These are phyloP conservation scores for Botrytis paeoniae DNA, from an alignment of 2,329 filamentous ascomycete genomes.

Conservation along the genomic window DNA sequence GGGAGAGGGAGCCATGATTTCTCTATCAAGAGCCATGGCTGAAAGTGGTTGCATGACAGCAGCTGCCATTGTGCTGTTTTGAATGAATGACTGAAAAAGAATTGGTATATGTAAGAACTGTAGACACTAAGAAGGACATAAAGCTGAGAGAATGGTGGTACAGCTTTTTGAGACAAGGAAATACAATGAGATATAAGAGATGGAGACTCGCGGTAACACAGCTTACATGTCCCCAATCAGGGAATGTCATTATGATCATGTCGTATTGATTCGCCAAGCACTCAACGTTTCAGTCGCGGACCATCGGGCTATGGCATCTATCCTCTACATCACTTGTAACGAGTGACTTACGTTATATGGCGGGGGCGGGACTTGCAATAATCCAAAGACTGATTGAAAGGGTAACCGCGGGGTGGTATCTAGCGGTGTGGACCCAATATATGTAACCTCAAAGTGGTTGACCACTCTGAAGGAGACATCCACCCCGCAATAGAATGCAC, in stretches of 20 bases:
- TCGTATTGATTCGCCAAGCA: constrained; percentile 1
- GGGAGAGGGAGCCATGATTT: constrained; percentile 38
- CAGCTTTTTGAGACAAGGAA: neutral
- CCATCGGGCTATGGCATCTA: neutral
- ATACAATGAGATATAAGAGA: neutral
- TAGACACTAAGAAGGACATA: neutral
- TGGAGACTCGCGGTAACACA: neutral
- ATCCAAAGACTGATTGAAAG: neutral
- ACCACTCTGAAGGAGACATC: neutral
- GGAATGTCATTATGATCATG: neutral
- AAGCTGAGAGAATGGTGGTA: neutral
- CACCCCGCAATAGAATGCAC: neutral
- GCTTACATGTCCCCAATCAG: neutral
- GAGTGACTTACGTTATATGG: neutral
- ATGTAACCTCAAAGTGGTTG: neutral
- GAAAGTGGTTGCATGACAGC: constrained; percentile 34
- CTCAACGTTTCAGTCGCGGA: neutral
- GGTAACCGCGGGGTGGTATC: neutral
- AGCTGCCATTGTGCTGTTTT: constrained; percentile 32
- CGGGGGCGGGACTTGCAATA: constrained; percentile 2
- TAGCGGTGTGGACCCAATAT: constrained; percentile 19
- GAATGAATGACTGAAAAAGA: neutral
- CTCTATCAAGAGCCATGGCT: constrained; percentile 32
- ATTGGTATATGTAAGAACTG: neutral
- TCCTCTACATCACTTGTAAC: neutral